Conservation (phyloP, 345 rosid species). For the Pistacia integerrima region DNA sequence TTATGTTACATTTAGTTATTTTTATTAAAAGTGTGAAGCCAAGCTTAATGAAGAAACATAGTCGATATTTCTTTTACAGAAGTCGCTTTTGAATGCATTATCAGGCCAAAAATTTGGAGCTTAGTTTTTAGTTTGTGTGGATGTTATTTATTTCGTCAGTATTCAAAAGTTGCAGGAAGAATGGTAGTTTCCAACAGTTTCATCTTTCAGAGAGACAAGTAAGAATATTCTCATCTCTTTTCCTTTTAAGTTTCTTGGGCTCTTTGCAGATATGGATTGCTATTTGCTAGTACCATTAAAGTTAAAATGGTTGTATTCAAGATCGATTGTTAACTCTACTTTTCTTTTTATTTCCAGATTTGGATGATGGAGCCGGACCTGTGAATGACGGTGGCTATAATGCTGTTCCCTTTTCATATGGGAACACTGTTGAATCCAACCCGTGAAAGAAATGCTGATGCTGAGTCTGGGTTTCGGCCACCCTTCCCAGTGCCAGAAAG, state of each 20-base stretch:
- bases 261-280: not conserved
- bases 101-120: not conserved
- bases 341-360: slow-evolving; percentile 40
- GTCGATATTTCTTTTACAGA: not conserved
- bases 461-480: slow-evolving; percentile 65
- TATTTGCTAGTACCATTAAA: slow-evolving; percentile 5
- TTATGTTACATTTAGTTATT: not conserved
- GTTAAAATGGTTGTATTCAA: slow-evolving; percentile 5
- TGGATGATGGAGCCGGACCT: slow-evolving; percentile 42
- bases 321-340: slow-evolving; percentile 12
- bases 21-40: not conserved
- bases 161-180: slow-evolving; percentile 62
- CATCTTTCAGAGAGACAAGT: slow-evolving; percentile 58
- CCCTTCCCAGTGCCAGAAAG: slow-evolving; percentile 73
- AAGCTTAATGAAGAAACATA: not conserved
- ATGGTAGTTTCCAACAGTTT: slow-evolving; percentile 51
- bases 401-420: slow-evolving; percentile 78
- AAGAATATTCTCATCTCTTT: slow-evolving; percentile 45
- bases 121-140: slow-evolving; percentile 26
- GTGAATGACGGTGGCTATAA: slow-evolving; percentile 43
- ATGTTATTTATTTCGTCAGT: slow-evolving; percentile 34
- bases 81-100: not conserved
- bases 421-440: slow-evolving; percentile 45
- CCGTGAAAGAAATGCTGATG: slow-evolving; percentile 43
- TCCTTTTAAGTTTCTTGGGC: slow-evolving; percentile 7